phyloP scores from a whole-genome alignment of 1,284 basidiomycete genomes.

The Pseudozyma flocculosa region DNA sequence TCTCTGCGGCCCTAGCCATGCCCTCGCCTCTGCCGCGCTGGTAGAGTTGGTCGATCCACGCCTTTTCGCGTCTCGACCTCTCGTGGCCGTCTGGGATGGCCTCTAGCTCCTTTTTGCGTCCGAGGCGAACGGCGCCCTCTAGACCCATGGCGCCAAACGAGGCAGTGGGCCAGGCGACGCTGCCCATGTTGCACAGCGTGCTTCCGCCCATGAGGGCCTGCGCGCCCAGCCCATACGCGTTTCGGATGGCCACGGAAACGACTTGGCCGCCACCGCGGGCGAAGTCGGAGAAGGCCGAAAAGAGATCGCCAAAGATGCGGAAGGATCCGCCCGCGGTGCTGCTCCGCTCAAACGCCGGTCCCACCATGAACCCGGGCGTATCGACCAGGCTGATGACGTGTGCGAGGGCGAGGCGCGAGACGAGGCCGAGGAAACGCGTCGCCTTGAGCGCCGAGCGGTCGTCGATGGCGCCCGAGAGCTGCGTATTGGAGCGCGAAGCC shows the following conservation, averaged over 20 bases:
- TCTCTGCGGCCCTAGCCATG: conserved; percentile 30
- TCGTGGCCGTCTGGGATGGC: conserved; percentile 15
- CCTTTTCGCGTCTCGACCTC: conserved; percentile 12
- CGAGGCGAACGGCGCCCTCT: conserved; percentile 35
- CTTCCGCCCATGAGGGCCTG: conserved; percentile 37
- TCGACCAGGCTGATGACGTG: conserved; percentile 37
- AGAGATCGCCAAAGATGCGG: conserved; percentile 39
- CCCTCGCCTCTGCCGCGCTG: conserved; percentile 25
- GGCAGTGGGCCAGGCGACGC: conserved; percentile 30
- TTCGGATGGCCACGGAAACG: conserved; percentile 21
- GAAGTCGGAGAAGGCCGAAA: conserved; percentile 22
- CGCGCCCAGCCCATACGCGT: conserved; percentile 40
- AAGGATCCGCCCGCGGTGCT: conserved; percentile 16
- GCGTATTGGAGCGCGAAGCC: conserved; percentile 29
- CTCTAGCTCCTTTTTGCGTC: conserved; percentile 36
- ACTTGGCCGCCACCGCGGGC: conserved; percentile 23
- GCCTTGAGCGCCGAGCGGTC: conserved; percentile 30
- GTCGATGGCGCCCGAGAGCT: conserved; percentile 41
- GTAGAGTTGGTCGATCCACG: conserved; percentile 27
- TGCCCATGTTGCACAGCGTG: conserved; percentile 22
- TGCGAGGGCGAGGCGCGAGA: conserved; percentile 17
- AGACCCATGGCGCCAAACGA: conserved; percentile 32
- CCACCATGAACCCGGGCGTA: conserved; percentile 48
- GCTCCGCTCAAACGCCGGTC: conserved; percentile 21
- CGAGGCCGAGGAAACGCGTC: conserved; percentile 26